Evolutionary conservation across 2,329 filamentous ascomycete species (phyloP).

Genomic region (Metarhizium anisopliae): DNA sequence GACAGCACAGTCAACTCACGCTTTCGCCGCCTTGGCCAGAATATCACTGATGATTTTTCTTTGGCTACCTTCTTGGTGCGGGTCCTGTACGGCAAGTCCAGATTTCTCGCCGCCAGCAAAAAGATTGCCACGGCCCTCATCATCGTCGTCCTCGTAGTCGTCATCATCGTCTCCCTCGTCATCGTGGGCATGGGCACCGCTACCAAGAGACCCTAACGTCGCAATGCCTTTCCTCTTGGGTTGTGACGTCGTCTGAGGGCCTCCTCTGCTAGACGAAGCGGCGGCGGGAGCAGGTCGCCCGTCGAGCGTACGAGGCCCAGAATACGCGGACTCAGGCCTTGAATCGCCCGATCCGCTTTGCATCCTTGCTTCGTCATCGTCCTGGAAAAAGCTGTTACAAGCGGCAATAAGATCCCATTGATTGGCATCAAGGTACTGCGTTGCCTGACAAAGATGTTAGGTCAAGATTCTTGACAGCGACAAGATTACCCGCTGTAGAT

Average conservation of each 20-base stretch:
- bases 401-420: constrained; percentile 59
- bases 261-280: constrained; percentile 20
- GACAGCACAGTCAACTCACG: constrained; percentile 30
- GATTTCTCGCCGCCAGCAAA: constrained; percentile 86
- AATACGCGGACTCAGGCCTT: constrained; percentile 35
- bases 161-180: constrained; percentile 52
- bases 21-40: constrained; percentile 54
- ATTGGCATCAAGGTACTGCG: constrained; percentile 54
- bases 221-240: constrained; percentile 53
- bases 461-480: not conserved
- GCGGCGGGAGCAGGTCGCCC: constrained; percentile 45
- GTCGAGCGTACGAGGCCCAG: constrained; percentile 53
- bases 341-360: constrained; percentile 16
- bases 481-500: not conserved
- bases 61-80: constrained; percentile 37
- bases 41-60: constrained; percentile 54
- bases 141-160: constrained; percentile 45
- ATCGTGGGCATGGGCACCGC: constrained; percentile 39
- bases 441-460: constrained; percentile 43
- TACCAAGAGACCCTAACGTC: constrained; percentile 48
- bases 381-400: constrained; percentile 52
- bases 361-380: constrained; percentile 40
- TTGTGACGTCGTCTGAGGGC: constrained; percentile 26
- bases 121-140: constrained; percentile 55
- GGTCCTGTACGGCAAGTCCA: constrained; percentile 58